Evolutionary conservation across 176 grass and related monocot genomes (phyloP).

Genomic region (Musa troglodytarum): DNA sequence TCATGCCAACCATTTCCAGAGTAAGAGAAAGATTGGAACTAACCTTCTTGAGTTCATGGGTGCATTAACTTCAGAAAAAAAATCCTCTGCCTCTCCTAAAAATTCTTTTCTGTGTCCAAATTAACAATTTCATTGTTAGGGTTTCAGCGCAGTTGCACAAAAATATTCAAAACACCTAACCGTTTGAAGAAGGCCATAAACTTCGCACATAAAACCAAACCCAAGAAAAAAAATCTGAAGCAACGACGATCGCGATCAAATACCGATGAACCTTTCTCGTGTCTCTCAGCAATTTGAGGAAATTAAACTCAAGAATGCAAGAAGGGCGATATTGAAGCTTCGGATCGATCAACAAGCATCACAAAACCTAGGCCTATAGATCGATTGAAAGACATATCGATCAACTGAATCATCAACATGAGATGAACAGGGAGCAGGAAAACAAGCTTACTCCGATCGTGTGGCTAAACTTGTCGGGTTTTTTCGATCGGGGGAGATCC

Average conservation of each 20-base stretch:
- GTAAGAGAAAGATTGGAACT: background rate
- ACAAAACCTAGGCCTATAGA: background rate
- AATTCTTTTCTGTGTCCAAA: background rate
- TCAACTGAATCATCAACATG: background rate
- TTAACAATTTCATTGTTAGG: background rate
- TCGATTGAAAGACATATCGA: background rate
- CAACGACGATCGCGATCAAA: no score
- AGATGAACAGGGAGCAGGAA: background rate
- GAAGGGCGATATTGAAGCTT: background rate
- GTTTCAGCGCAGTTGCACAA: background rate
- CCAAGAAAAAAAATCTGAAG: background rate
- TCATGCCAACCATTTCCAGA: background rate
- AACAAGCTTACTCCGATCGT: background rate
- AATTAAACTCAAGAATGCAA: background rate
- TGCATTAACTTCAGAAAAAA: background rate
- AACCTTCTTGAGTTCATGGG: constrained; percentile 65
- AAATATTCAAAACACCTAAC: background rate
- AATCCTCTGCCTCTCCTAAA: background rate
- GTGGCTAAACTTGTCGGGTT: background rate
- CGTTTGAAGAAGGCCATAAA: background rate
- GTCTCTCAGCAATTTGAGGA: background rate
- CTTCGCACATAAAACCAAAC: background rate
- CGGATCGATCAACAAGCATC: background rate
- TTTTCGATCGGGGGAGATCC: background rate
- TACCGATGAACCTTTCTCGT: background rate